Conservation (phyloP, 495 filamentous ascomycete genomes). For the Penicillium crystallinum region DNA sequence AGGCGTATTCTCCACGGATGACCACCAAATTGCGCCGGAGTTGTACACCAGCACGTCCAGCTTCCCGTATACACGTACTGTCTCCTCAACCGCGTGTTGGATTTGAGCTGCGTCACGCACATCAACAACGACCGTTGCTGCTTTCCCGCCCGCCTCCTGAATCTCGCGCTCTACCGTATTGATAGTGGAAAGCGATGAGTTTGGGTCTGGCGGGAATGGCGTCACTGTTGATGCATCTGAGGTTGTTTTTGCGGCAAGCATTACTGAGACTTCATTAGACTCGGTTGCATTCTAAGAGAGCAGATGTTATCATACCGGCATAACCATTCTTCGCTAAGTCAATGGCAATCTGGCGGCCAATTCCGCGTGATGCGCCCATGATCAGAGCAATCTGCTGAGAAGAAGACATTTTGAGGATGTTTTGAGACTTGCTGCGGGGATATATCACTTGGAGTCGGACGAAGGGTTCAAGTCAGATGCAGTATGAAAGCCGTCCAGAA, state of each 20-base stretch:
- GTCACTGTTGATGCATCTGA: constrained; percentile 52
- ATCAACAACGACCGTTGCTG: constrained; percentile 65
- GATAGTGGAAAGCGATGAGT: constrained; percentile 72
- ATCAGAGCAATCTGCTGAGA: constrained; percentile 56
- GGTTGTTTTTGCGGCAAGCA: constrained; percentile 74
- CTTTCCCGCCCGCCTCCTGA: constrained; percentile 55
- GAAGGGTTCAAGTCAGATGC: neutral
- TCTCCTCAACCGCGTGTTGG: constrained; percentile 53
- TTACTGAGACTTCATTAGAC: constrained; percentile 47
- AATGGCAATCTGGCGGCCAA: constrained; percentile 74
- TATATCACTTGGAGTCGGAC: neutral
- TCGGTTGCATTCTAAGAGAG: neutral
- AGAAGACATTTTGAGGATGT: constrained; percentile 18
- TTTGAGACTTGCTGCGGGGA: neutral
- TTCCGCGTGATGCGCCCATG: constrained; percentile 70
- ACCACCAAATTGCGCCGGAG: constrained; percentile 85
- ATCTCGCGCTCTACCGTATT: constrained; percentile 81
- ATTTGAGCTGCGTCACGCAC: constrained; percentile 61
- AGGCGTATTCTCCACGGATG: constrained; percentile 66
- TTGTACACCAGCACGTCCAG: constrained; percentile 79
- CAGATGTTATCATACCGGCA: constrained; percentile 43
- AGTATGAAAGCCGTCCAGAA: too few species aligned
- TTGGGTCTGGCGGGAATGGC: constrained; percentile 79
- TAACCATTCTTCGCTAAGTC: constrained; percentile 69
- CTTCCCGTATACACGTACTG: constrained; percentile 55